These are phyloP conservation scores for Candida sonorensis DNA, from an alignment of 805 yeast genomes.

Conservation along the genomic window DNA sequence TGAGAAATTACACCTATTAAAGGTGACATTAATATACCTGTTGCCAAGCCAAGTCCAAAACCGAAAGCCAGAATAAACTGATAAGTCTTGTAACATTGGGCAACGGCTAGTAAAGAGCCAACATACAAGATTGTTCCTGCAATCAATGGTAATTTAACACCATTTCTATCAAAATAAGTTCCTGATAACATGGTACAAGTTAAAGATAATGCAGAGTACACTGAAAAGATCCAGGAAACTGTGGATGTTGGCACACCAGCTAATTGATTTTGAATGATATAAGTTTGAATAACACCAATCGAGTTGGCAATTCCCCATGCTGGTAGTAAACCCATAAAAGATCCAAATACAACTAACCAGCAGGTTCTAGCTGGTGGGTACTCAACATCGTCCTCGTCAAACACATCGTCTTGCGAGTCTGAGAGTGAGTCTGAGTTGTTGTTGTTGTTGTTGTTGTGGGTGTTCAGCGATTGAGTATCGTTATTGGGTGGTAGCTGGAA, in stretches of 20 bases:
- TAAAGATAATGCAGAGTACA: slow-evolving; percentile 33
- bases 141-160: slow-evolving; percentile 39
- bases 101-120: slow-evolving; percentile 45
- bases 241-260: slow-evolving; percentile 35
- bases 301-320: slow-evolving; percentile 50
- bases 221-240: slow-evolving; percentile 61
- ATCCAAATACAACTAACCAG: slow-evolving; percentile 34
- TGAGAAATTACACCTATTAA: slow-evolving; percentile 55
- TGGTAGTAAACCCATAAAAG: slow-evolving; percentile 33
- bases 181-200: slow-evolving; percentile 29
- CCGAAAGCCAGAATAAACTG: slow-evolving; percentile 59
- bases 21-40: slow-evolving; percentile 55
- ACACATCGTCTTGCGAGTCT: too few relatives aligned
- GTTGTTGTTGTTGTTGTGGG: neutral
- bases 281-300: slow-evolving; percentile 55
- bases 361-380: neutral
- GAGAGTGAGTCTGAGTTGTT: neutral
- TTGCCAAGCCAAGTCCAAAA: slow-evolving; percentile 48
- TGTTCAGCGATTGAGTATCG: too few relatives aligned
- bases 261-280: slow-evolving; percentile 53
- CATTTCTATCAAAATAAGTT: slow-evolving; percentile 54
- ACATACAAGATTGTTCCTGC: slow-evolving; percentile 27
- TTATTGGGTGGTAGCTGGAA: too few relatives aligned
- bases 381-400: neutral
- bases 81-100: slow-evolving; percentile 43